phyloP scores from a whole-genome alignment of 768 basidiomycete species.

The Exidia glandulosa region DNA sequence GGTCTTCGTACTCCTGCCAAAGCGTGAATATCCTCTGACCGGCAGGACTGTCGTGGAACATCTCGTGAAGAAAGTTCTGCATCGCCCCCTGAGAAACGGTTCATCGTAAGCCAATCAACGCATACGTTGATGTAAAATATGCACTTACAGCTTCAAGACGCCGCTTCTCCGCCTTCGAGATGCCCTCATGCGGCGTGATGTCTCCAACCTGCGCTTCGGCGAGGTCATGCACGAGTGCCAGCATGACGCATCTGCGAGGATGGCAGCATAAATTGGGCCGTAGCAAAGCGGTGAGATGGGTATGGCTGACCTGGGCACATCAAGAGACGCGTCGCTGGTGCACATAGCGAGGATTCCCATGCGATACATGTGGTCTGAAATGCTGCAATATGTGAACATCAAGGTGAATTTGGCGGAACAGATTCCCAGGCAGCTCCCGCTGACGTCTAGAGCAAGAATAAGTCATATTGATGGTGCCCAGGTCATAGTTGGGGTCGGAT shows the following conservation, averaged over 20 bases:
- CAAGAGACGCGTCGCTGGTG: slow-evolving; percentile 58
- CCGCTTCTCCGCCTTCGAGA: slow-evolving; percentile 71
- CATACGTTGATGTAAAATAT: slow-evolving; percentile 69
- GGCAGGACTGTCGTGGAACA: slow-evolving; percentile 69
- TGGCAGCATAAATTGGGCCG: too few species aligned
- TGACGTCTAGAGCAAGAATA: too few species aligned
- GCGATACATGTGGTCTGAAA: slow-evolving; percentile 94
- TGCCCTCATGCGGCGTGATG: slow-evolving; percentile 81
- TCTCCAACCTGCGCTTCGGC: slow-evolving; percentile 97
- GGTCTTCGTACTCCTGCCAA: slow-evolving; percentile 87
- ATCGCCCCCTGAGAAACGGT: slow-evolving; percentile 58
- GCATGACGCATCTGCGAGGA: slow-evolving; percentile 62
- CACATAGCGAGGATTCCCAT: slow-evolving; percentile 95
- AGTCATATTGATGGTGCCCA: too few species aligned
- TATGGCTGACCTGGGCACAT: slow-evolving; percentile 60
- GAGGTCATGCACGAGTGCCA: slow-evolving; percentile 87
- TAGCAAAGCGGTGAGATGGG: too few species aligned
- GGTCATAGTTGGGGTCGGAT: too few species aligned
- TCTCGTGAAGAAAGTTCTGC: slow-evolving; percentile 77
- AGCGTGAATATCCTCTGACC: slow-evolving; percentile 56
- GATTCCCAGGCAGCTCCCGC: too few species aligned
- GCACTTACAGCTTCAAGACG: slow-evolving; percentile 54
- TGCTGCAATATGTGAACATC: slow-evolving; percentile 32
- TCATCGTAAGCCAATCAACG: slow-evolving; percentile 61
- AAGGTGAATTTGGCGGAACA: too few species aligned